Conservation (phyloP, 805 yeast species). For the Wickerhamiella spandovensis region DNA sequence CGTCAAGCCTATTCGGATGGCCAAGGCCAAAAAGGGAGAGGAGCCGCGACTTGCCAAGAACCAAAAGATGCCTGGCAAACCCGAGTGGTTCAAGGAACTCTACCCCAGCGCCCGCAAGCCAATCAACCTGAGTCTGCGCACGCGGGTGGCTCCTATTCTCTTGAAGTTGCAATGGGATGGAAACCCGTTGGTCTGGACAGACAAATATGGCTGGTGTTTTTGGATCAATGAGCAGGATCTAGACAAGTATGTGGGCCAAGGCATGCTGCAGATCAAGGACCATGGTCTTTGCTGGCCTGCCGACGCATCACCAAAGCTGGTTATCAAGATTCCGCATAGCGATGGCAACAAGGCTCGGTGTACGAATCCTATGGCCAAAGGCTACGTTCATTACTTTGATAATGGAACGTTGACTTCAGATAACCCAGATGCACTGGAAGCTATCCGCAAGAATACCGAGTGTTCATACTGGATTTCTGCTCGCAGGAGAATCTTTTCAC, state of each 20-base stretch:
- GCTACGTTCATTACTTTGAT: constrained; percentile 59
- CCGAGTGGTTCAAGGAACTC: constrained; percentile 77
- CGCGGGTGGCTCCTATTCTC: constrained; percentile 65
- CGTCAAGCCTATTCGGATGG: constrained; percentile 41
- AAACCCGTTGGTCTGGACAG: constrained; percentile 69
- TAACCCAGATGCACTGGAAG: constrained; percentile 59
- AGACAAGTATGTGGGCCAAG: constrained; percentile 25
- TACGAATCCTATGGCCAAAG: constrained; percentile 64
- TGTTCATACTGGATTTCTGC: constrained; percentile 92
- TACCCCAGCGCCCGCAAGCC: constrained; percentile 28
- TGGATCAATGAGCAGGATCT: constrained; percentile 32
- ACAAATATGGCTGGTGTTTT: constrained; percentile 80
- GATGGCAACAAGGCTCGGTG: constrained; percentile 67
- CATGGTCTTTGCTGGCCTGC: not conserved
- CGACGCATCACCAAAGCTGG: constrained; percentile 8
- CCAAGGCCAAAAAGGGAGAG: constrained; percentile 51
- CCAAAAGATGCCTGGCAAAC: constrained; percentile 79
- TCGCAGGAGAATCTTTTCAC: constrained; percentile 69
- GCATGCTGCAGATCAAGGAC: constrained; percentile 22
- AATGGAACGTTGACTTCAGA: constrained; percentile 59
- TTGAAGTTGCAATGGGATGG: constrained; percentile 76
- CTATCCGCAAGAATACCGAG: constrained; percentile 59
- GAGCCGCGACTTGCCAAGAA: constrained; percentile 31
- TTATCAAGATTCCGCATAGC: constrained; percentile 76
- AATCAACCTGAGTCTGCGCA: constrained; percentile 51